A percentile compares a stretch with the other conserved stretches of the same genome.
Conservation (phyloP, 2,329 filamentous ascomycete genomes). For the Cladosporium phlei region DNA sequence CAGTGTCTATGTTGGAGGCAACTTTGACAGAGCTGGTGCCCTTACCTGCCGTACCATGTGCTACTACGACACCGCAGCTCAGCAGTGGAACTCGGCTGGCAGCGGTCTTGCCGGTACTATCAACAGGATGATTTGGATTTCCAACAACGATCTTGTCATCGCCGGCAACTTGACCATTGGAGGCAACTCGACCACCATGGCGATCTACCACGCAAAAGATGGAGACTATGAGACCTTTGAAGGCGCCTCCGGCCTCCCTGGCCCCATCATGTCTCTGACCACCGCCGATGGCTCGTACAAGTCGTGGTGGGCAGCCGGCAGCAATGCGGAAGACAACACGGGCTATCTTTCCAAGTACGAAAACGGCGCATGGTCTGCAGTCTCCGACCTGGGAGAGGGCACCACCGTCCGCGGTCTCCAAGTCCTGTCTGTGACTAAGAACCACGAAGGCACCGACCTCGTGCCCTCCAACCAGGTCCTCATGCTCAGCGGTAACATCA, state of each 20-base stretch:
- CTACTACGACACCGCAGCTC: conserved; percentile 63
- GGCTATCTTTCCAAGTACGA: conserved; percentile 74
- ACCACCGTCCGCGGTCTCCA: conserved; percentile 76
- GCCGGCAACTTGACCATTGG: conserved; percentile 71
- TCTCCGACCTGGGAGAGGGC: conserved; percentile 59
- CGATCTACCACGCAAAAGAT: conserved; percentile 64
- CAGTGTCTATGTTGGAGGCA: conserved; percentile 81
- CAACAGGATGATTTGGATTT: conserved; percentile 70
- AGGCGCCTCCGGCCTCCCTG: conserved; percentile 64
- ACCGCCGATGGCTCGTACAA: conserved; percentile 67
- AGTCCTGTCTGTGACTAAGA: conserved; percentile 65
- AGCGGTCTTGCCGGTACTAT: conserved; percentile 66
- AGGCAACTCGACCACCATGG: conserved; percentile 62
- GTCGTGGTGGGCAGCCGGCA: conserved; percentile 77
- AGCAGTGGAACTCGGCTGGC: conserved; percentile 77
- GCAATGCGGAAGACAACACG: conserved; percentile 55
- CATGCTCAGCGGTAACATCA: conserved; percentile 78
- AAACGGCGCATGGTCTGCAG: conserved; percentile 65
- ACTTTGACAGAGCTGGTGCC: conserved; percentile 76
- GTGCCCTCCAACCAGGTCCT: conserved; percentile 66
- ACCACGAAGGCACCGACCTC: conserved; percentile 61
- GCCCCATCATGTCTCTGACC: conserved; percentile 71
- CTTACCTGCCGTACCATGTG: conserved; percentile 80
- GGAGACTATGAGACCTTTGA: conserved; percentile 62
- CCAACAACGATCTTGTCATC: conserved; percentile 65